Evolutionary conservation across 2,329 filamentous ascomycete genomes (phyloP).

Genomic region (Diaporthe eres): DNA sequence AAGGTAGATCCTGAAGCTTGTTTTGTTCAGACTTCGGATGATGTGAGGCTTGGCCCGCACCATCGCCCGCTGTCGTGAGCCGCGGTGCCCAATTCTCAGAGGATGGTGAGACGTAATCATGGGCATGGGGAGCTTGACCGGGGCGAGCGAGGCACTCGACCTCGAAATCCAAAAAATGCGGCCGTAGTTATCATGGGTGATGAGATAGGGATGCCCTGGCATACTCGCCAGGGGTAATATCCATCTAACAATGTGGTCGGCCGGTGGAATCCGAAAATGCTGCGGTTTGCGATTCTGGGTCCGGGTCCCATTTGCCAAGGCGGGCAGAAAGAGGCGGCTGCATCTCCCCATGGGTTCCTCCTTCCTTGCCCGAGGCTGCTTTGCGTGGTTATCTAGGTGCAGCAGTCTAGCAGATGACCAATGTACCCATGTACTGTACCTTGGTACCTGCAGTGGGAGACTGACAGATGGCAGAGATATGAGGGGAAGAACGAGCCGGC

Average conservation of each 20-base stretch:
- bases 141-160: neutral
- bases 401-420: neutral
- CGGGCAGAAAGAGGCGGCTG: conserved; percentile 10
- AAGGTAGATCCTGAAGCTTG: conserved; percentile 28
- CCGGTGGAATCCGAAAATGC: conserved; percentile 15
- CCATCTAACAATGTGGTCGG: neutral
- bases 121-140: neutral
- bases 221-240: neutral
- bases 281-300: neutral
- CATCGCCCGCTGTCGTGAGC: conserved; percentile 1
- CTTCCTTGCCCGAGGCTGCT: neutral
- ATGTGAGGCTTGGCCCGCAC: conserved; percentile 18
- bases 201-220: conserved; percentile 8
- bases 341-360: conserved; percentile 9
- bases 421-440: conserved; percentile 18
- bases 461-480: neutral
- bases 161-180: neutral
- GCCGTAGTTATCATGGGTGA: neutral
- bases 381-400: neutral
- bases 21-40: conserved; percentile 20
- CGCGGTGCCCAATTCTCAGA: neutral
- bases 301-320: neutral
- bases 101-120: conserved; percentile 20
- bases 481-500: conserved; percentile 5
- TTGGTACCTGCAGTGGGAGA: conserved; percentile 14